A percentile compares a stretch with the other conserved stretches of the same genome.
Conservation (phyloP, 305 asterid species). For the Fraxinus paxiana region DNA sequence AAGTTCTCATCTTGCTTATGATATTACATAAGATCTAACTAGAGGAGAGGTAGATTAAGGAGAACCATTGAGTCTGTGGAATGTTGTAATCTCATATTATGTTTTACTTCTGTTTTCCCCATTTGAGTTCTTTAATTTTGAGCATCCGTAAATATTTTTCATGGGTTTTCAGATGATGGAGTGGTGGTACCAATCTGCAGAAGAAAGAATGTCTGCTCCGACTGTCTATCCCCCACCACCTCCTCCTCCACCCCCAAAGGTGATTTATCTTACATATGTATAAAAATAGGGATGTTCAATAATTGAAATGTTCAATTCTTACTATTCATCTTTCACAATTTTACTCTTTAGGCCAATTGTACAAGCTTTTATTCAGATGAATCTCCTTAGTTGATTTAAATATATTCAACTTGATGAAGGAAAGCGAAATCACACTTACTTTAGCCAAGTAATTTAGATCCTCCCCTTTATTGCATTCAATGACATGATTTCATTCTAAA, state of each 20-base stretch:
- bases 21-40: neutral
- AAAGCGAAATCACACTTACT: neutral
- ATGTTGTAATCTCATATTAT: neutral
- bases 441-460: neutral
- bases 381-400: neutral
- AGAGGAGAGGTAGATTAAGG: neutral
- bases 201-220: constrained; percentile 99
- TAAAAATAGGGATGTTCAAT: neutral
- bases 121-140: constrained; percentile 1
- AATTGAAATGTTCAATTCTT: neutral
- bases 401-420: neutral
- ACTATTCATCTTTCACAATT: neutral
- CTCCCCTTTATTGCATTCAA: neutral
- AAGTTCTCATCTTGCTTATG: neutral
- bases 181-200: constrained; percentile 99
- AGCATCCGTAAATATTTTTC: neutral
- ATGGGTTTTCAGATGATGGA: constrained; percentile 78
- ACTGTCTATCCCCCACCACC: constrained; percentile 97
- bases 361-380: neutral
- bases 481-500: neutral
- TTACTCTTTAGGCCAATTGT: neutral
- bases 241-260: constrained; percentile 94
- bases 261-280: constrained; percentile 17
- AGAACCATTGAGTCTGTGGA: neutral
- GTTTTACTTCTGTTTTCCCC: constrained; percentile 6